Base-by-base conservation (phyloP, 371 early-diverging fungal genomes). In the Mycotypha africana region DNA sequence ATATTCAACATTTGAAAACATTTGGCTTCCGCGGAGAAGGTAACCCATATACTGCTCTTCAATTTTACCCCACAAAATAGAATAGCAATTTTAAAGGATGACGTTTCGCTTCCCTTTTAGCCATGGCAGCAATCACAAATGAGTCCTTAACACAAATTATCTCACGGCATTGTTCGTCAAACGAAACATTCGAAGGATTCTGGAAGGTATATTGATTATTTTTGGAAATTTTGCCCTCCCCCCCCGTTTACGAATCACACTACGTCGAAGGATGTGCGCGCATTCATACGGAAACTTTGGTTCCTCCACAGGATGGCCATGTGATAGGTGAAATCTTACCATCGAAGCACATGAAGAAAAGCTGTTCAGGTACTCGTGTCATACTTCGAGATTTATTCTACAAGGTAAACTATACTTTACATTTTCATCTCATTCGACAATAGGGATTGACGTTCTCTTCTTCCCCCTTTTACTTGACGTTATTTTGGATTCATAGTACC, bases 1-100 rank as follows among this genome's bases (percentile, higher is more conserved):
- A 80, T 44, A 51, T 77, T 1, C 50, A 67, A 10, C 47, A 57
- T 4, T 49, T 70, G 12, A 47, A 48, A 6, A 73, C 84, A 1
- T 82, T 74, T 64, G 88, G 88, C n/a, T 87, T 78, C 42, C 73
- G 84, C 2, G 88, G 88, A 2, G 82, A 85, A 81, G 84, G 85
- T 82, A 37, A 43, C 3, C 32, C 15, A 10, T 38, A 11, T 40
- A 22, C 20, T 11, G 8, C 8, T 36, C 38, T 23, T 20, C 15
- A 5, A 47, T 16, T 32, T 37, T 38, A n/a, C 22, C 9, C 39
- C 22, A 23, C 24, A 45, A 5, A 24, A 9, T 8, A 21, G 38
- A 28, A 46, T 19, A n/a, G n/a, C n/a, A n/a, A n/a, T n/a, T n/a
- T n/a, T n/a, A n/a, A n/a, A n/a, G n/a, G n/a, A n/a, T n/a, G n/a